Conservation (phyloP, 164 flowering plant species). For the Santalum album region DNA sequence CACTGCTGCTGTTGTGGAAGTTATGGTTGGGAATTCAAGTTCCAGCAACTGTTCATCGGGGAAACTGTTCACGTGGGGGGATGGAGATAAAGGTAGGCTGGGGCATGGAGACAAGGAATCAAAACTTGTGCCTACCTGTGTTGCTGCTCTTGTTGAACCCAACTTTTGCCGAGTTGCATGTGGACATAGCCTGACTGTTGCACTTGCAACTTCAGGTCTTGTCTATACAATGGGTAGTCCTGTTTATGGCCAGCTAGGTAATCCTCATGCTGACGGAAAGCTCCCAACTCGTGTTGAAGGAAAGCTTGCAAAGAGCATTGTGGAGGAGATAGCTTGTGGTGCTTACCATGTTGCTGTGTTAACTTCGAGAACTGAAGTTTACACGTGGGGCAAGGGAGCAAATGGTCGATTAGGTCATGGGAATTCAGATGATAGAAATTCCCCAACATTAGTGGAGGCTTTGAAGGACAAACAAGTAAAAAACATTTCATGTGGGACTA, state of each 20-base stretch:
- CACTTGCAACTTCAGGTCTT: constrained; percentile 38
- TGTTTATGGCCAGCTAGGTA: constrained; percentile 59
- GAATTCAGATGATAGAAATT: constrained; percentile 25
- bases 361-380: constrained; percentile 4
- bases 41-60: constrained; percentile 20
- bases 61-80: constrained; percentile 75
- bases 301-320: constrained; percentile 41
- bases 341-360: constrained; percentile 6
- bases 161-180: constrained; percentile 58
- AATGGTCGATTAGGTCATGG: constrained; percentile 46
- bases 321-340: constrained; percentile 18
- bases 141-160: constrained; percentile 41
- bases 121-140: constrained; percentile 57
- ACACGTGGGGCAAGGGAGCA: constrained; percentile 28
- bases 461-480: constrained; percentile 33
- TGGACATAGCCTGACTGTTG: constrained; percentile 57
- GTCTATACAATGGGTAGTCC: constrained; percentile 64
- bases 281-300: constrained; percentile 52
- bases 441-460: constrained; percentile 32
- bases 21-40: constrained; percentile 25
- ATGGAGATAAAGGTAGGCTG: constrained; percentile 60
- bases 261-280: constrained; percentile 37
- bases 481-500: constrained; percentile 32
- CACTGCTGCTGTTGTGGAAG: constrained; percentile 61
- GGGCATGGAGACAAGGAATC: constrained; percentile 43